Evolutionary conservation across 768 basidiomycete species (phyloP).

Genomic region (Lanmaoa rubissima): DNA sequence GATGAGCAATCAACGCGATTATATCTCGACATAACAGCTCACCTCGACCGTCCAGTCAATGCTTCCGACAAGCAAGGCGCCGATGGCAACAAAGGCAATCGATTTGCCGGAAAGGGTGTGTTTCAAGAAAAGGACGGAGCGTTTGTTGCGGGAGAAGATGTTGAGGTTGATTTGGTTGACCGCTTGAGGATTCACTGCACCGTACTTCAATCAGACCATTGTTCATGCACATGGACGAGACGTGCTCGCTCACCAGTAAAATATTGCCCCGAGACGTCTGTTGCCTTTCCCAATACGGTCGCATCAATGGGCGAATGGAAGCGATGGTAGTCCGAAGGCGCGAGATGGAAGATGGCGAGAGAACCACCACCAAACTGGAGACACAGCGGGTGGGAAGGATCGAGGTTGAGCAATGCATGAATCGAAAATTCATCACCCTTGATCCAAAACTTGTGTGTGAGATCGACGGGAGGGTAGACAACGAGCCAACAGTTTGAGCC

Average conservation of each 20-base stretch:
- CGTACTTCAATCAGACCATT: background rate
- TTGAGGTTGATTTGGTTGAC: slow-evolving; percentile 65
- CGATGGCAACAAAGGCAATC: slow-evolving; percentile 72
- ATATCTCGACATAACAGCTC: background rate
- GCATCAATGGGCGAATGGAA: slow-evolving; percentile 72
- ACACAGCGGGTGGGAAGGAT: slow-evolving; percentile 41
- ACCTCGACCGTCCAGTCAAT: slow-evolving; percentile 58
- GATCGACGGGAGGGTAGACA: slow-evolving; percentile 56
- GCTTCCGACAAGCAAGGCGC: slow-evolving; percentile 78
- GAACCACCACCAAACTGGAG: slow-evolving; percentile 43
- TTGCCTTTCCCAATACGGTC: slow-evolving; percentile 40
- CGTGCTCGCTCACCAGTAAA: slow-evolving; percentile 47
- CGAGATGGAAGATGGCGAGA: slow-evolving; percentile 71
- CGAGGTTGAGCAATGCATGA: slow-evolving; percentile 51
- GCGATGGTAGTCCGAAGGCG: slow-evolving; percentile 80
- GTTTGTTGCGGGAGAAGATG: slow-evolving; percentile 63
- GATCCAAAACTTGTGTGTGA: slow-evolving; percentile 72
- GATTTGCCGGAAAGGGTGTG: slow-evolving; percentile 44
- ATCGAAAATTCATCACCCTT: slow-evolving; percentile 74
- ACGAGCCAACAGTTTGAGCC: slow-evolving; percentile 76
- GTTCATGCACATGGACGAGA: background rate
- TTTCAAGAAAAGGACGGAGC: slow-evolving; percentile 53
- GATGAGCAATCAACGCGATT: background rate
- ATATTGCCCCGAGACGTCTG: slow-evolving; percentile 53
- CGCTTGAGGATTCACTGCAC: slow-evolving; percentile 73